Evolutionary conservation across 371 early-diverging fungal species (phyloP), one percentile per base, ranked within the genome.

Genomic region (Paraphysoderma sedebokerense): DNA sequence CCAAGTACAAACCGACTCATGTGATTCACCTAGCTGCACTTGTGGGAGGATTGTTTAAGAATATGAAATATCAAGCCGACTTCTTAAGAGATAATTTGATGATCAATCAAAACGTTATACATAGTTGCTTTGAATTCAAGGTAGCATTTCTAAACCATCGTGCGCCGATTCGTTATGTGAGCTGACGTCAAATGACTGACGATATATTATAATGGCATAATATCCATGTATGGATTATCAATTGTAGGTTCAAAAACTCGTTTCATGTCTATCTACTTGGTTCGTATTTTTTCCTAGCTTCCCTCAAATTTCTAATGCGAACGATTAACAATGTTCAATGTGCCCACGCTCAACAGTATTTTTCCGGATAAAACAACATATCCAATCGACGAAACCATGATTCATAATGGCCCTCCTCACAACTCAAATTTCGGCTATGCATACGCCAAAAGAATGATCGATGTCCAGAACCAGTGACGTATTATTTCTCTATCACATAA

Each of bases 371-470:
- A 83, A 58, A 83, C 85, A 23, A 65, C 73, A 12, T 87, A 87
- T 58, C 87, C 87, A 50, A 83, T 87, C 57, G 81, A 83, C 54
- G 87, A 87, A 63, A 79, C 77, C 42, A 87, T 85, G 85, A 73
- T 87, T 41, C 87, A 87, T 61, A 68, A 71, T 44, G 87, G 87
- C 30, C 84, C 85, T 48, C 87, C 87, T 38, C 87, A 87, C 48
- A 73, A 75, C 4, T 79, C 80, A 34, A 87, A 87, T 69, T 84
- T 75, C 64, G 87, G 85, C n/a, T 87, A 87, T 62, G 85, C 87
- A 45, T 69, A 82, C 49, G 81, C 78, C 50, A 87, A 87, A 68
- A 70, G 87, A 47, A 81, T 87, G 80, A 78, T 87, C 48, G 87
- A 87, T 65, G 77, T 83, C 44, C 74, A 78, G 58, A 87, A 87